Evolutionary conservation across 2,329 filamentous ascomycete genomes (phyloP).

Genomic region (Teratosphaeria pseudoeucalypti): DNA sequence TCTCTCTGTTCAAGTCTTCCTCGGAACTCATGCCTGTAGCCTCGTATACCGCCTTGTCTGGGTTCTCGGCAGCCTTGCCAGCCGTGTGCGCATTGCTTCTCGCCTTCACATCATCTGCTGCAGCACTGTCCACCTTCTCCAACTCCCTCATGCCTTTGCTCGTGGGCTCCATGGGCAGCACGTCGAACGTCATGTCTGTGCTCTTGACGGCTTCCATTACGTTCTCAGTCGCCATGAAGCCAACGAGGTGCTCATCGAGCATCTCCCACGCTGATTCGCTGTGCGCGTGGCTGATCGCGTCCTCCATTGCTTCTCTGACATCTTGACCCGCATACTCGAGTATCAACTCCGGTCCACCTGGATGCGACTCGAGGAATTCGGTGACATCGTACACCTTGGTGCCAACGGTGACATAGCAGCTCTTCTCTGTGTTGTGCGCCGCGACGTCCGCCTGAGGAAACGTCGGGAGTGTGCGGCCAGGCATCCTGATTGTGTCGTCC

Average conservation of each 20-base stretch:
- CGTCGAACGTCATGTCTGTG: constrained; percentile 37
- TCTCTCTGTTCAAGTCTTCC: constrained; percentile 79
- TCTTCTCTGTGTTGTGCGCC: constrained; percentile 66
- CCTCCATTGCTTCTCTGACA: constrained; percentile 69
- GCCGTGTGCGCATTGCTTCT: constrained; percentile 28
- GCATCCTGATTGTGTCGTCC: constrained; percentile 46
- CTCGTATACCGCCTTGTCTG: constrained; percentile 38
- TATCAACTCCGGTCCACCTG: constrained; percentile 79
- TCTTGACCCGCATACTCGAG: constrained; percentile 86
- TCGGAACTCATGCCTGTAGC: constrained; percentile 79
- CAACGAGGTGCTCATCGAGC: constrained; percentile 74
- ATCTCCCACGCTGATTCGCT: constrained; percentile 94
- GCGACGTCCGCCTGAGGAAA: constrained; percentile 73
- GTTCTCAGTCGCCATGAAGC: constrained; percentile 60
- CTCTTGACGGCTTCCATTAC: constrained; percentile 41
- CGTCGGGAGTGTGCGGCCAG: constrained; percentile 69
- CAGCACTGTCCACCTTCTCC: constrained; percentile 39
- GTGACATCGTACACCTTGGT: constrained; percentile 92
- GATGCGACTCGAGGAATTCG: constrained; percentile 79
- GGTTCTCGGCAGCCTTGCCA: constrained; percentile 10
- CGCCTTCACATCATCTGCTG: constrained; percentile 23
- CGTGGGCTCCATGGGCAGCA: constrained; percentile 44
- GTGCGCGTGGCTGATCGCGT: constrained; percentile 73
- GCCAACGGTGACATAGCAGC: constrained; percentile 87
- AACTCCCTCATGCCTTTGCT: constrained; percentile 40